phyloP scores from a whole-genome alignment of 2,329 filamentous ascomycete species.

The Helicocarpus griseus region DNA sequence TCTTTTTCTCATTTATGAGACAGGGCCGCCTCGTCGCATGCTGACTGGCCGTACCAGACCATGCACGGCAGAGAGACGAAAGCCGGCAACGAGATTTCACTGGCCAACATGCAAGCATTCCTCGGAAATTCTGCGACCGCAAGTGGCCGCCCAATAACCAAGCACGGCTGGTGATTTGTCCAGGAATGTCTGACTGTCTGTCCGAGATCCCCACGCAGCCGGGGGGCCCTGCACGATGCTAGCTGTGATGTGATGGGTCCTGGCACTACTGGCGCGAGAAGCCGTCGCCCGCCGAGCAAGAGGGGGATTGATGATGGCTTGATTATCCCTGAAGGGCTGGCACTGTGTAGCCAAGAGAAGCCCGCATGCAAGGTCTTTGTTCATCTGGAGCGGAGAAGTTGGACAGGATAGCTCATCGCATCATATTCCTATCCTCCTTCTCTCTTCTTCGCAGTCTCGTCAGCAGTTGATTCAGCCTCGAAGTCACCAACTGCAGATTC shows the following conservation, averaged over 20 bases:
- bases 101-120: not conserved
- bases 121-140: not conserved
- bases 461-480: too few relatives aligned
- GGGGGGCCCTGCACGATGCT: not conserved
- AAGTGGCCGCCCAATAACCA: not conserved
- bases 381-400: not conserved
- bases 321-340: too few relatives aligned
- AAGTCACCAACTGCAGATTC: too few relatives aligned
- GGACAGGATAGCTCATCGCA: too few relatives aligned
- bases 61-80: not conserved
- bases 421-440: too few relatives aligned
- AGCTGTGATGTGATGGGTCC: not conserved
- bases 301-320: too few relatives aligned
- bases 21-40: not conserved
- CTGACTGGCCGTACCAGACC: not conserved
- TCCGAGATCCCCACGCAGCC: not conserved
- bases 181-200: not conserved
- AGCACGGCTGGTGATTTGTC: not conserved
- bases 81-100: not conserved
- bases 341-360: too few relatives aligned
- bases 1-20: conserved; percentile 1
- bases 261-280: not conserved
- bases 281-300: not conserved
- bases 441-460: too few relatives aligned
- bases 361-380: too few relatives aligned